A percentile compares a stretch with the other conserved stretches of the same genome.
These are phyloP conservation scores for Gloeopeniophorella convolvens DNA, from an alignment of 768 basidiomycete genomes.

Conservation along the genomic window DNA sequence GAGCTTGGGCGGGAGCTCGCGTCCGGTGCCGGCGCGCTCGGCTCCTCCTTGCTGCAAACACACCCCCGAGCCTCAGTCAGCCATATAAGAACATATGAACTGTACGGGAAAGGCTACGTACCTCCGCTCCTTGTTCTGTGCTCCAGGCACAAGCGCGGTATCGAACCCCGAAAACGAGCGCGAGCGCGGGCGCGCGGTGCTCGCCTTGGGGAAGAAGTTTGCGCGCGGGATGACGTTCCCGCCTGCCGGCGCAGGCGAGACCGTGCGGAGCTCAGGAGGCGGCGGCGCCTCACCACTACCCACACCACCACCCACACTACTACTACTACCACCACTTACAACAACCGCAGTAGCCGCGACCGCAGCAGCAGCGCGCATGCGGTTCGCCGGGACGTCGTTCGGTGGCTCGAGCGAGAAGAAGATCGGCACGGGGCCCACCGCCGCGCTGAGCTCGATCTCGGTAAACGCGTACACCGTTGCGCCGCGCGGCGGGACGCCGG, in stretches of 20 bases:
- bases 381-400: conserved; percentile 28
- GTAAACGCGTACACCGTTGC: conserved; percentile 60
- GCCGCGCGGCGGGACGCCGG: conserved; percentile 28
- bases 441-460: conserved; percentile 41
- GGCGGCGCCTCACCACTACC: too few relatives aligned
- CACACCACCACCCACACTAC: too few relatives aligned
- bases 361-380: conserved; percentile 22
- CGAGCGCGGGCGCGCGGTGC: conserved; percentile 48
- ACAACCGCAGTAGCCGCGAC: conserved; percentile 16
- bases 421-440: conserved; percentile 56
- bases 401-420: conserved; percentile 50
- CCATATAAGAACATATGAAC: too few relatives aligned
- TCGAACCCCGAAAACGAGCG: conserved; percentile 74
- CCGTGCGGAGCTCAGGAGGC: too few relatives aligned
- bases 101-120: conserved; percentile 10
- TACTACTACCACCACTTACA: too few relatives aligned
- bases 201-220: conserved; percentile 56
- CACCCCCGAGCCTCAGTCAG: background rate
- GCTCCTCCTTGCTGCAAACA: conserved; percentile 2
- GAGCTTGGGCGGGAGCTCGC: background rate
- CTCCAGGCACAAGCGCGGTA: conserved; percentile 27
- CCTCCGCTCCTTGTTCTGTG: conserved; percentile 18
- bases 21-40: background rate
- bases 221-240: conserved; percentile 39
- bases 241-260: background rate